Percentiles rank a stretch among this genome's conserved stretches.
phyloP scores from a whole-genome alignment of 495 filamentous ascomycete genomes.

The Aspergillus leporis region DNA sequence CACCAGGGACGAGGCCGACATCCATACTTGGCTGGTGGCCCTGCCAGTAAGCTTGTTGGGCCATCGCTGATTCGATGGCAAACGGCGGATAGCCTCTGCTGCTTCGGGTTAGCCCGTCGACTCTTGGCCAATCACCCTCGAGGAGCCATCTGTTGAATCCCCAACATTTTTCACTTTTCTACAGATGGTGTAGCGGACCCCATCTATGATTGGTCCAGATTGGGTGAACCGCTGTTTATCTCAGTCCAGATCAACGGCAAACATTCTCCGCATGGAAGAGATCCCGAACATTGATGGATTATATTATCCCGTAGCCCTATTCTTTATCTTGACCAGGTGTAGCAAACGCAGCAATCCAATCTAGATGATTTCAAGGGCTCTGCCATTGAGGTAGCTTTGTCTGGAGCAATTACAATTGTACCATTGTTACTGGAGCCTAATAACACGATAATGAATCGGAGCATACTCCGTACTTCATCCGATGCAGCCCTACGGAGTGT shows the following conservation, averaged over 20 bases:
- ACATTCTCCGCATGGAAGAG: conserved; percentile 4
- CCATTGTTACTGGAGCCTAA: no score
- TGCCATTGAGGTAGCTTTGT: no score
- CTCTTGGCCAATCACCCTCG: conserved; percentile 13
- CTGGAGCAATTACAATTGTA: no score
- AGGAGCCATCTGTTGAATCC: conserved; percentile 25
- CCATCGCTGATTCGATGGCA: conserved; percentile 16
- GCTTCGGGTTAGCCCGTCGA: conserved; percentile 9
- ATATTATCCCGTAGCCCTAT: neutral
- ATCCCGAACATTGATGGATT: neutral
- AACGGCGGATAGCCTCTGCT: conserved; percentile 12
- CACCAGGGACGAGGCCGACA: neutral
- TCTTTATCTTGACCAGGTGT: neutral
- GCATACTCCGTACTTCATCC: neutral
- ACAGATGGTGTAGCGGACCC: conserved; percentile 13
- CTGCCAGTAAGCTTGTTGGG: conserved; percentile 32
- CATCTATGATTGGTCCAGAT: neutral
- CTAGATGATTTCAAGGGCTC: no score
- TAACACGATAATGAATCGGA: no score
- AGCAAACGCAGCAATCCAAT: neutral
- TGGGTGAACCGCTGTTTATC: neutral
- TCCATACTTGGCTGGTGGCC: conserved; percentile 1
- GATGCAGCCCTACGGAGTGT: conserved; percentile 3
- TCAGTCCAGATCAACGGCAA: neutral
- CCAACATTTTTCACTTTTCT: conserved; percentile 27